Evolutionary conservation across 495 filamentous ascomycete genomes (phyloP), one percentile per base, ranked within the genome.

Genomic region (Pseudoneurospora amorphoporcata): DNA sequence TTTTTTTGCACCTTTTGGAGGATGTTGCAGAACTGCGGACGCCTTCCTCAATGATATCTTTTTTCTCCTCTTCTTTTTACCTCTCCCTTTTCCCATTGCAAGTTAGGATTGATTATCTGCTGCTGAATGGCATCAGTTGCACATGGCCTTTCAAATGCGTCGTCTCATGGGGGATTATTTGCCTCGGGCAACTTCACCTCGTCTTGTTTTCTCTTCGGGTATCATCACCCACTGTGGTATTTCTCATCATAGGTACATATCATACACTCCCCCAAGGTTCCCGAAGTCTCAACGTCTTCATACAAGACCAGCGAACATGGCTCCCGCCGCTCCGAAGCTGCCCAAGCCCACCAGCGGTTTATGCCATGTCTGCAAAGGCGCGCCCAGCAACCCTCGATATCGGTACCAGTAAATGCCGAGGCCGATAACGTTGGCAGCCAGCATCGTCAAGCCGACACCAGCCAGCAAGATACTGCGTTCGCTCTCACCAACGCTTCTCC

Each of bases 251-350:
- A 61, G 5, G 23, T 16, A 61, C 23, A 16, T 32, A 61, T 61
- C 53, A 61, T 61, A 61, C 23, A 61, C 23, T 61, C 6, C 10
- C 53, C 53, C 5, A 61, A 16, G 6, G 1, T 61, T 32, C 53
- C 23, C 5, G 47, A 32, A 61, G 12, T 10, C 53, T 61, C 12
- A 29, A 61, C 10, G 53, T 61, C 19, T 61, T 61, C 12, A 61
- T 61, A 32, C 53, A 61, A 61, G 53, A 61, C 43, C 29, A 14
- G 69, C 73, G 19, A 83, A 73, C 74, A 84, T 77, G 16, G 73
- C 74, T 2, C 83, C 81, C 10, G 80, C 76, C 12, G 78, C 79
- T 3, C 83, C 81, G 43, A 82, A 77, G 61, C 75, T 76, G 70
- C 75, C 73, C 8, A 84, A 71, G 8, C 77, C 73, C 3, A 72